Evolutionary conservation across 257 asterid genomes (phyloP).

Genomic region (Euphrasia confusa): DNA sequence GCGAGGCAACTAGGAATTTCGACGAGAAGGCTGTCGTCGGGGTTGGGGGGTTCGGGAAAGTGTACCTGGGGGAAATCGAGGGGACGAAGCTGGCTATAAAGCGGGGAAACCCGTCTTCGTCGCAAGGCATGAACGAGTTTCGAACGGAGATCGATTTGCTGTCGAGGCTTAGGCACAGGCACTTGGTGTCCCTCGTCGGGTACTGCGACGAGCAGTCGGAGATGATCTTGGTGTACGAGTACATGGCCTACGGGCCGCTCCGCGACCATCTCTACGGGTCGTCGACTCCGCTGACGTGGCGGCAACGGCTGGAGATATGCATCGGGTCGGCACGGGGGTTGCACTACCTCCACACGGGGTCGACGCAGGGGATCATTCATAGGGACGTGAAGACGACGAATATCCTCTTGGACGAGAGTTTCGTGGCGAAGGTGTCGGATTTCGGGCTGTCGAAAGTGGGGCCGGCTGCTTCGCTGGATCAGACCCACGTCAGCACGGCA

Average conservation of each 20-base stretch:
- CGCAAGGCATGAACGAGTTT: slow-evolving; percentile 89
- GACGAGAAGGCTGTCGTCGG: slow-evolving; percentile 67
- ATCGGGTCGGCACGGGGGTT: slow-evolving; percentile 89
- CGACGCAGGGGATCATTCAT: slow-evolving; percentile 84
- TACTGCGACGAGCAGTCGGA: slow-evolving; percentile 82
- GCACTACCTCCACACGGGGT: slow-evolving; percentile 92
- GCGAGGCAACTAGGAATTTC: slow-evolving; percentile 66
- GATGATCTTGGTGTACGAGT: slow-evolving; percentile 85
- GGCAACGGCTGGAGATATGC: slow-evolving; percentile 81
- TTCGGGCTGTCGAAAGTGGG: slow-evolving; percentile 90
- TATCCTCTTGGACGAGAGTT: slow-evolving; percentile 71
- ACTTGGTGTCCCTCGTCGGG: slow-evolving; percentile 78
- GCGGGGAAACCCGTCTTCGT: slow-evolving; percentile 78
- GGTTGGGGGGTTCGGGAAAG: slow-evolving; percentile 96
- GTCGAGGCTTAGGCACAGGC: slow-evolving; percentile 84
- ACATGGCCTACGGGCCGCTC: slow-evolving; percentile 75
- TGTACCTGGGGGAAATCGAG: slow-evolving; percentile 55
- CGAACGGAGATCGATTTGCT: slow-evolving; percentile 74
- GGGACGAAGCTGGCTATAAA: slow-evolving; percentile 69
- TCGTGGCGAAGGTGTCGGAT: slow-evolving; percentile 71
- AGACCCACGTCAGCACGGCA: slow-evolving; percentile 90
- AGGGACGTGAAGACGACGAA: slow-evolving; percentile 90
- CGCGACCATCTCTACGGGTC: slow-evolving; percentile 82
- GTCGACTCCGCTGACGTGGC: slow-evolving; percentile 60
- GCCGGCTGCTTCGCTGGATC: slow-evolving; percentile 60